phyloP scores from a whole-genome alignment of 1,284 basidiomycete species.

The Volvariella surrecta region DNA sequence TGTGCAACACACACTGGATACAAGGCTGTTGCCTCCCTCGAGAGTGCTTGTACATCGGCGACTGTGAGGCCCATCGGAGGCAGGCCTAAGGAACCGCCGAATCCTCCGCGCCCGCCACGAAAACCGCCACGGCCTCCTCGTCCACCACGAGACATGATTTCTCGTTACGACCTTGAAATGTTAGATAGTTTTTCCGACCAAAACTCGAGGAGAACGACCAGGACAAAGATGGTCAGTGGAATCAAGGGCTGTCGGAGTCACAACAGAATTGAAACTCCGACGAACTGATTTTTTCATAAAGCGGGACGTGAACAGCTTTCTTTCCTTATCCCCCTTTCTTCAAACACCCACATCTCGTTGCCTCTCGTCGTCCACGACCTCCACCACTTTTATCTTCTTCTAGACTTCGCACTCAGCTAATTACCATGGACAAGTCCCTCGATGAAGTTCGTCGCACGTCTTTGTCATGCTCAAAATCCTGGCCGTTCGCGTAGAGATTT shows the following conservation, averaged over 20 bases:
- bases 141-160: constrained; percentile 57
- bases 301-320: constrained; percentile 2
- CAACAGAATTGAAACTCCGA: constrained; percentile 19
- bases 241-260: constrained; percentile 12
- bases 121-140: constrained; percentile 48
- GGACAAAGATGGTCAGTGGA: constrained; percentile 11
- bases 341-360: constrained; percentile 16
- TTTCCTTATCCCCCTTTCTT: constrained; percentile 14
- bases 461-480: constrained; percentile 10
- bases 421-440: constrained; percentile 76
- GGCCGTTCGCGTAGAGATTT: constrained; percentile 15
- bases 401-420: constrained; percentile 3
- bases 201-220: constrained; percentile 2
- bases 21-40: constrained; percentile 62
- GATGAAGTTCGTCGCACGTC: constrained; percentile 61
- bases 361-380: constrained; percentile 2
- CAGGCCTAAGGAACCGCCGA: constrained; percentile 38
- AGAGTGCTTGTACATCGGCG: constrained; percentile 67
- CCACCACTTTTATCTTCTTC: constrained; percentile 7
- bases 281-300: constrained; percentile 10
- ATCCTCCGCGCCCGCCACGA: constrained; percentile 46
- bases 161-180: neutral
- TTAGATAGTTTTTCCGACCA: too few relatives aligned
- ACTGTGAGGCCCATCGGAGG: constrained; percentile 75
- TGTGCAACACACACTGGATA: constrained; percentile 57